Evolutionary conservation across 257 asterid genomes (phyloP).

Genomic region (Plectranthus barbatus): DNA sequence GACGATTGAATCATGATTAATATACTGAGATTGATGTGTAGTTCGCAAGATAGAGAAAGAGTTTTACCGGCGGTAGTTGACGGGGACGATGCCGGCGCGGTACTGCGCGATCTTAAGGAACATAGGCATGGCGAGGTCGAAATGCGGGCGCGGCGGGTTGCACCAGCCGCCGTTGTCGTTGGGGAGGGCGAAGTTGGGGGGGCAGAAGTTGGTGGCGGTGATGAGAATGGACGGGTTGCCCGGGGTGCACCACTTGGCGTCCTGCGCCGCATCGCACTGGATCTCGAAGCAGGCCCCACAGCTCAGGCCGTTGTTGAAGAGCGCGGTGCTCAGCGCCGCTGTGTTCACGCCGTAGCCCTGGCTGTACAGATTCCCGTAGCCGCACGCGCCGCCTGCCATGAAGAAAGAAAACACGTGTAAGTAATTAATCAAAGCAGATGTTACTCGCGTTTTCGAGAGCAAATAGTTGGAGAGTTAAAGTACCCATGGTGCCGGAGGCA

Average conservation of each 20-base stretch:
- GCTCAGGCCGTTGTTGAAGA: too few relatives aligned
- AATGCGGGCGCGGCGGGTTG: slow-evolving; percentile 74
- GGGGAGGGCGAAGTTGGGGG: too few relatives aligned
- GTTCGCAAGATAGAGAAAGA: too few relatives aligned
- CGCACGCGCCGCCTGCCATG: too few relatives aligned
- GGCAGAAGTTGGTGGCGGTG: too few relatives aligned
- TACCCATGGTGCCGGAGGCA: slow-evolving; percentile 97
- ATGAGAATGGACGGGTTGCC: slow-evolving; percentile 66
- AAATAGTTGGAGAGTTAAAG: neutral
- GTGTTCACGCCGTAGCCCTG: too few relatives aligned
- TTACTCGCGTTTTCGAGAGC: neutral
- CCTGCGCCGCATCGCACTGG: slow-evolving; percentile 46
- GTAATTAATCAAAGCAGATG: neutral
- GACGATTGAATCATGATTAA: too few relatives aligned
- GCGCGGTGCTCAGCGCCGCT: too few relatives aligned
- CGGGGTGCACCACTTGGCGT: slow-evolving; percentile 44
- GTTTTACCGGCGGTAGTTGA: slow-evolving; percentile 54
- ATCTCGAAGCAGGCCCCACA: slow-evolving; percentile 80
- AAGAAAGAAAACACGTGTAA: too few relatives aligned
- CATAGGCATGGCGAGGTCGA: slow-evolving; percentile 85
- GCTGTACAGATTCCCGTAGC: too few relatives aligned
- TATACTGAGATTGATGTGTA: too few relatives aligned
- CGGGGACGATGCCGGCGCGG: slow-evolving; percentile 81
- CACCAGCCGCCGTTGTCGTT: slow-evolving; percentile 86
- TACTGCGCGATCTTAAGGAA: slow-evolving; percentile 67